Conservation (phyloP, 768 basidiomycete species). For the Hygrocybe punicea region DNA sequence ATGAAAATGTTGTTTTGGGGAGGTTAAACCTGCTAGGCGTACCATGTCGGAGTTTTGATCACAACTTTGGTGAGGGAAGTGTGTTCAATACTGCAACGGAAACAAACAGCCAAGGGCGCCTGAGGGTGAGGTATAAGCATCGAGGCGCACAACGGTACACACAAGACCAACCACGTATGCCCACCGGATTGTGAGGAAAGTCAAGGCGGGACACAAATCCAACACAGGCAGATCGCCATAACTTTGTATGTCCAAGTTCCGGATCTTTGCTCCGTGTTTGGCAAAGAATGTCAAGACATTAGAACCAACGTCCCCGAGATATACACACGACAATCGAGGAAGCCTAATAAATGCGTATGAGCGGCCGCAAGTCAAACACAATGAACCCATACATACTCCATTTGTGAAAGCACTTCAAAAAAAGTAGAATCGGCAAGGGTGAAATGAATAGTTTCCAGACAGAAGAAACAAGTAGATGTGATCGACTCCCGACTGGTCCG, state of each 20-base stretch:
- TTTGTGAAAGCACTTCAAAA: not conserved
- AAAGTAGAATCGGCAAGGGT: not conserved
- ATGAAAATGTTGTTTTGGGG: not conserved
- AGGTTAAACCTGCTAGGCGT: not conserved
- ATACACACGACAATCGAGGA: not conserved
- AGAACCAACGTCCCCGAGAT: not conserved
- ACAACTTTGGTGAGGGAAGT: not conserved
- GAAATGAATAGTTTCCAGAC: not conserved
- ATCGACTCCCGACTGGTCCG: not conserved
- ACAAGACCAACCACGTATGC: not conserved
- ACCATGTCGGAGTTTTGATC: not conserved
- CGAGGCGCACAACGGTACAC: not conserved
- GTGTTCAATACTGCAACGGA: not conserved
- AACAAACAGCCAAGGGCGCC: not conserved
- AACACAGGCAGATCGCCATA: not conserved
- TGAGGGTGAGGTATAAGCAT: not conserved
- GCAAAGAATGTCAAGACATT: not conserved
- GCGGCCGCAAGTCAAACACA: not conserved
- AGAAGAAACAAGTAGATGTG: not conserved
- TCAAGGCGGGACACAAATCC: not conserved
- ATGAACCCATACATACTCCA: not conserved
- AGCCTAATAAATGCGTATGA: not conserved
- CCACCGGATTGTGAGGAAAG: not conserved
- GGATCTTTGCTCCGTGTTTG: not conserved
- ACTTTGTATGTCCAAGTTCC: not conserved